phyloP scores from a whole-genome alignment of 768 basidiomycete species.

The Artomyces pyxidatus region DNA sequence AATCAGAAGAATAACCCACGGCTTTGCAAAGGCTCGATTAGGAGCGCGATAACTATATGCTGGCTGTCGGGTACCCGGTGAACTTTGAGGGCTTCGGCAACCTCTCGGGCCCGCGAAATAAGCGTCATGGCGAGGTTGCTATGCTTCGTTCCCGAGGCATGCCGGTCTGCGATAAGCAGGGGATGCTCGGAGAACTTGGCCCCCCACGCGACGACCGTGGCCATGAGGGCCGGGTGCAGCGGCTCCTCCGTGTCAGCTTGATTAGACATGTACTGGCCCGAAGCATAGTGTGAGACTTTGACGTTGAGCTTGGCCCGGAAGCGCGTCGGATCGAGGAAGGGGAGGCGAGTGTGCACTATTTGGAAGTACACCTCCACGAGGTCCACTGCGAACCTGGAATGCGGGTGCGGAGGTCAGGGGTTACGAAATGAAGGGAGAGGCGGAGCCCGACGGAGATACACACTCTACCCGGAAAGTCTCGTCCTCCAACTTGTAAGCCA shows the following conservation, averaged over 20 bases:
- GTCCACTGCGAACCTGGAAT: constrained; percentile 76
- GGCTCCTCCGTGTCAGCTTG: constrained; percentile 34
- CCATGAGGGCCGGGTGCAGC: constrained; percentile 68
- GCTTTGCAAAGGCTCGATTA: constrained; percentile 80
- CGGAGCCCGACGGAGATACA: constrained; percentile 29
- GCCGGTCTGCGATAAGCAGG: constrained; percentile 69
- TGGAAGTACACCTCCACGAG: constrained; percentile 94
- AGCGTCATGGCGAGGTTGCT: constrained; percentile 72
- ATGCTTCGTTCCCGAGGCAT: constrained; percentile 52
- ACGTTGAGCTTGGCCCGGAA: constrained; percentile 60
- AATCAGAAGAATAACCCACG: constrained; percentile 47
- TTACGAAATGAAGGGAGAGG: constrained; percentile 8
- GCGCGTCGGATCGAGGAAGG: constrained; percentile 75
- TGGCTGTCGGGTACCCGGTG: constrained; percentile 73
- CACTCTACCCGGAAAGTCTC: constrained; percentile 78
- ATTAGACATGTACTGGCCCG: no score
- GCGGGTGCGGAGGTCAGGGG: constrained; percentile 10
- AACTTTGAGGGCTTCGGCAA: constrained; percentile 82
- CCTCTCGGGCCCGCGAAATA: constrained; percentile 73
- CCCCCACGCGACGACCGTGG: constrained; percentile 86
- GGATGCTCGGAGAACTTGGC: constrained; percentile 92
- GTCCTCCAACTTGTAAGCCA: constrained; percentile 62
- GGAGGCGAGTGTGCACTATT: constrained; percentile 81
- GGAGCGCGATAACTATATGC: constrained; percentile 72
- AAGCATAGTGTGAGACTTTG: constrained; percentile 18